Percentiles rank a stretch among this genome's conserved stretches.
These are phyloP conservation scores for Cyclotella baltica DNA, from an alignment of 108 stramenopile genomes.

Conservation along the genomic window DNA sequence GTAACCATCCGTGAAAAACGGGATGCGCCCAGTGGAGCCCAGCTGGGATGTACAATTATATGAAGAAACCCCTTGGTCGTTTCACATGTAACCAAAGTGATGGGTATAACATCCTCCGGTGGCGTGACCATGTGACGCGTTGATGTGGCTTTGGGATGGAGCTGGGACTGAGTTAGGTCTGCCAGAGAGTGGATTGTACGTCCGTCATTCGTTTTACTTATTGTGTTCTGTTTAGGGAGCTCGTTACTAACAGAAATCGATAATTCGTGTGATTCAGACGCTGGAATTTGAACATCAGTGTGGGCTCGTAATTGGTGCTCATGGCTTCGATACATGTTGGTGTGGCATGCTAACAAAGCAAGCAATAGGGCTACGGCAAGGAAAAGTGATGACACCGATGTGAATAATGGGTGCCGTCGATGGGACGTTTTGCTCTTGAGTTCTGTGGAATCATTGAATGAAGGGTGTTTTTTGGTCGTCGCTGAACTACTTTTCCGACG, in stretches of 20 bases:
- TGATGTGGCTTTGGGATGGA: conserved; percentile 35
- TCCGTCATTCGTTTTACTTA: background rate
- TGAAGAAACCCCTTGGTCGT: conserved; percentile 50
- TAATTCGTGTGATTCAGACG: background rate
- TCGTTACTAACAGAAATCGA: too few relatives aligned
- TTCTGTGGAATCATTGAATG: background rate
- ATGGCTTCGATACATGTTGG: background rate
- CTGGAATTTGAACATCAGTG: background rate
- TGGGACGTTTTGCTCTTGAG: background rate
- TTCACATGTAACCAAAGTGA: conserved; percentile 43
- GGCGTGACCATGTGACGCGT: conserved; percentile 44
- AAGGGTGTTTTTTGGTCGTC: background rate
- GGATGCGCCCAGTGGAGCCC: conserved; percentile 86
- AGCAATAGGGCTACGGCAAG: background rate
- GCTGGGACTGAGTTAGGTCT: conserved; percentile 32
- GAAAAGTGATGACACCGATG: background rate
- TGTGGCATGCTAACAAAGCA: background rate
- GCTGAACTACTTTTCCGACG: background rate
- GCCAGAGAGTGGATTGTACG: conserved; percentile 30
- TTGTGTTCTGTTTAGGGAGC: background rate
- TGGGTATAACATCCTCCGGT: conserved; percentile 26
- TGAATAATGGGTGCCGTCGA: background rate
- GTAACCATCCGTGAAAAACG: conserved; percentile 84
- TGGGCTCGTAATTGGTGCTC: background rate
- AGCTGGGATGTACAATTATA: conserved; percentile 72